These are phyloP conservation scores for Dothidotthia symphoricarpi DNA, from an alignment of 2,329 filamentous ascomycete genomes.

Conservation along the genomic window DNA sequence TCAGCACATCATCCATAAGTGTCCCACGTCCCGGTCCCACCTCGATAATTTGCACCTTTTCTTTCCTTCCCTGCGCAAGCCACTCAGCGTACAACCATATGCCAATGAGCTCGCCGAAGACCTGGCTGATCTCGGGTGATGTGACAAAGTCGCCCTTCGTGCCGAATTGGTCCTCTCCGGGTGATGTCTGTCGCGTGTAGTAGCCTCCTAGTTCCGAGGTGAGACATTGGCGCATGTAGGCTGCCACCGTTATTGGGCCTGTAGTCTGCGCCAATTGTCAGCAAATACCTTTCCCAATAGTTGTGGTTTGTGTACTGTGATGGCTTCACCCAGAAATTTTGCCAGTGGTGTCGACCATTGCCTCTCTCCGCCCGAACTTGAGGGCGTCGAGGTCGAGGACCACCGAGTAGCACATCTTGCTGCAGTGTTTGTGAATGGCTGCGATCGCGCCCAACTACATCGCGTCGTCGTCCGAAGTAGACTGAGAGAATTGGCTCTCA, in stretches of 20 bases:
- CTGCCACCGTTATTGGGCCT: conserved; percentile 84
- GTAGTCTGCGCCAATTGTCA: conserved; percentile 60
- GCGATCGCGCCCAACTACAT: conserved; percentile 13
- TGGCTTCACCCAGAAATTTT: conserved; percentile 81
- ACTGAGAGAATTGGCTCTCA: conserved; percentile 33
- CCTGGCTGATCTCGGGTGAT: conserved; percentile 93
- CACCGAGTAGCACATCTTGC: conserved; percentile 37
- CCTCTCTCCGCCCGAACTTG: conserved; percentile 35
- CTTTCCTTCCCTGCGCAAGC: conserved; percentile 78
- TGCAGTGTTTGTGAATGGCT: conserved; percentile 2
- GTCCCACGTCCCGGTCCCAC: conserved; percentile 92
- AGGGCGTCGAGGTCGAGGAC: conserved; percentile 25
- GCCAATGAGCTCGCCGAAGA: conserved; percentile 91
- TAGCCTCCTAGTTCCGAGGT: conserved; percentile 89
- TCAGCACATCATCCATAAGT: conserved; percentile 92
- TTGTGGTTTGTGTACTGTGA: conserved; percentile 60
- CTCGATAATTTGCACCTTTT: conserved; percentile 85
- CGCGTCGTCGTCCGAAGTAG: conserved; percentile 24
- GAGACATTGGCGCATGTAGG: conserved; percentile 98
- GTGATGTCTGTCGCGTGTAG: conserved; percentile 71
- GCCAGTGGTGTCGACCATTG: conserved; percentile 92
- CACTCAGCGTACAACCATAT: conserved; percentile 97
- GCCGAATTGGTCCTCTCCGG: conserved; percentile 84
- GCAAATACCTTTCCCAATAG: not conserved
- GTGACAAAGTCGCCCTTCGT: conserved; percentile 92